phyloP scores from a whole-genome alignment of 331 rosid species.

The Erythrophleum ivorense region DNA sequence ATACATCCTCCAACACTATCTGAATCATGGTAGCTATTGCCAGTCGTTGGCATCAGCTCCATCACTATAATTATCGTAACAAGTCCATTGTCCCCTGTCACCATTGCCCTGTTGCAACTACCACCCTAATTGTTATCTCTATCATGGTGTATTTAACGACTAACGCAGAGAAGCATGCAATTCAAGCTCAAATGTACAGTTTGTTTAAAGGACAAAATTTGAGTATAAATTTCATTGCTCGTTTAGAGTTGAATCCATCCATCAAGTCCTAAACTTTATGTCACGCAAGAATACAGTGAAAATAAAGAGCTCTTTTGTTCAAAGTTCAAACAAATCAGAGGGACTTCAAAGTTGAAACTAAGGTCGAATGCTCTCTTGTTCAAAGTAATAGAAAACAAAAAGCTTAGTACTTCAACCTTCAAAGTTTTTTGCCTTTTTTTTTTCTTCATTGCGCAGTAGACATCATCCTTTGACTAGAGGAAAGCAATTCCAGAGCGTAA shows the following conservation, averaged over 20 bases:
- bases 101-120: not conserved
- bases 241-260: not conserved
- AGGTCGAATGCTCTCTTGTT: not conserved
- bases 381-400: not conserved
- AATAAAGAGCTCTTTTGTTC: not conserved
- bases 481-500: not conserved
- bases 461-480: not conserved
- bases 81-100: not conserved
- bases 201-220: not conserved
- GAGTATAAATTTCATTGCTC: not conserved
- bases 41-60: no score
- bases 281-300: not conserved
- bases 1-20: not conserved
- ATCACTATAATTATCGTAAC: not conserved
- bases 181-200: not conserved
- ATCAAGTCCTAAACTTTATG: conserved; percentile 8
- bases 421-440: not conserved
- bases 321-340: not conserved
- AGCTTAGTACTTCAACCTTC: not conserved
- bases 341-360: not conserved
- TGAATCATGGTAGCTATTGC: no score
- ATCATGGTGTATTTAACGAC: not conserved
- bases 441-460: not conserved
- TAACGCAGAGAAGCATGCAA: not conserved
- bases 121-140: not conserved